These are phyloP conservation scores for Rhodotorula graminis DNA, from an alignment of 768 basidiomycete species.

Conservation along the genomic window DNA sequence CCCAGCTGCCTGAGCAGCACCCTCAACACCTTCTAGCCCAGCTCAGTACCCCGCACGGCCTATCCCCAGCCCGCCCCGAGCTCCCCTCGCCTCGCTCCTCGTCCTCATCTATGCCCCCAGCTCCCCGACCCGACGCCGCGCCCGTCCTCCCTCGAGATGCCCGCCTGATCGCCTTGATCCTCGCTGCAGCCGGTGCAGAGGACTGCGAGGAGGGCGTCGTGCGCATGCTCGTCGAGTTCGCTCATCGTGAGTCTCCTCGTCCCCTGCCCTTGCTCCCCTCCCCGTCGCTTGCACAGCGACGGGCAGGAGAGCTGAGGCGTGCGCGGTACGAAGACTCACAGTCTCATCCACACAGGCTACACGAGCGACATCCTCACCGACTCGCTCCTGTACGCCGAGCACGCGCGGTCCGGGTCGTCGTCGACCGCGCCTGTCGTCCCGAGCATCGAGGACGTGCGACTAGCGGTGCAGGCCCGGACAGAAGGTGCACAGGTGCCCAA, in stretches of 20 bases:
- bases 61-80: neutral
- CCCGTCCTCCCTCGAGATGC: constrained; percentile 48
- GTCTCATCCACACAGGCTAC: constrained; percentile 51
- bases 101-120: neutral
- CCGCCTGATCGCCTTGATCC: constrained; percentile 49
- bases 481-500: constrained; percentile 49
- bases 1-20: neutral
- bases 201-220: constrained; percentile 51
- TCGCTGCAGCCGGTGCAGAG: constrained; percentile 49
- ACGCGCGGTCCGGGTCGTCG: constrained; percentile 44
- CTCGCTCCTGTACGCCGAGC: constrained; percentile 49
- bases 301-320: too few relatives aligned
- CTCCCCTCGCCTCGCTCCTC: neutral
- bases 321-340: too few relatives aligned
- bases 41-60: neutral
- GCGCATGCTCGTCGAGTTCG: constrained; percentile 50
- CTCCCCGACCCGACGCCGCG: neutral
- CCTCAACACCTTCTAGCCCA: neutral
- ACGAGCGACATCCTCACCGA: constrained; percentile 49
- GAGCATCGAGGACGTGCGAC: constrained; percentile 47
- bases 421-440: constrained; percentile 34
- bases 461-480: constrained; percentile 49
- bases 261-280: neutral
- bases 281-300: too few relatives aligned
- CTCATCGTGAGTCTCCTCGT: constrained; percentile 46